Evolutionary conservation across 2,329 filamentous ascomycete genomes (phyloP), one percentile per base, ranked within the genome.

Genomic region (Colletotrichum plurivorum): DNA sequence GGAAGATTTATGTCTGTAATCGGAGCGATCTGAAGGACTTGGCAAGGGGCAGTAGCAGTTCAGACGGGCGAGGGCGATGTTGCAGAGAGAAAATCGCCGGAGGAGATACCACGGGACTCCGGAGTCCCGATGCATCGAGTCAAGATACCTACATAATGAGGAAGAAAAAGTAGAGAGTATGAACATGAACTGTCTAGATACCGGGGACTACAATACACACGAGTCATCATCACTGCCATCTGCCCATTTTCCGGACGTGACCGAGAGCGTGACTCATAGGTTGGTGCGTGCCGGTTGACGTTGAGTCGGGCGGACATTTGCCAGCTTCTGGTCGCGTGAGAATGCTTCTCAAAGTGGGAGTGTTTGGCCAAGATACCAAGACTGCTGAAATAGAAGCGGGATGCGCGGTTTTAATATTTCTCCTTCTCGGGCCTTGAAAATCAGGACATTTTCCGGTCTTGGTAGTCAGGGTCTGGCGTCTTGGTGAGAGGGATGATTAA

Each of bases 321-420:
- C n/a, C n/a, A 12, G 7, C 20, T 18, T 49, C 9, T 12, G 39
- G 39, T 43, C 39, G 8, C 39, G 39, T 12, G 39, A 43, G n/a
- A n/a, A n/a, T n/a, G n/a, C n/a, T n/a, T n/a, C n/a, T n/a, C n/a
- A n/a, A n/a, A n/a, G 5, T 13, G 41, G 5, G 22, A 25, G 41
- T 12, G 60, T 64, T 64, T 53, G 27, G 53, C 65, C 65, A 58
- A 64, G 59, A 64, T 58, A 22, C 43, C 53, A 63, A 64, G 46
- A 10, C 15, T 2, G 16, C 20, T n/a, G 16, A 58, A 58, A 64
- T 58, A 64, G 59, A 64, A 63, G 46, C 53, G 25, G 27, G 18
- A 46, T 46, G 45, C 18, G 53, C 59, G 45, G 5, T 31, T 18
- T 31, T 36, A 9, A 9, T 8, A 36, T 36, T 9, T 16, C 16